Percentiles rank a stretch among this genome's conserved stretches.
Conservation (phyloP, 2,329 filamentous ascomycete species). For the Fonsecaea nubica region DNA sequence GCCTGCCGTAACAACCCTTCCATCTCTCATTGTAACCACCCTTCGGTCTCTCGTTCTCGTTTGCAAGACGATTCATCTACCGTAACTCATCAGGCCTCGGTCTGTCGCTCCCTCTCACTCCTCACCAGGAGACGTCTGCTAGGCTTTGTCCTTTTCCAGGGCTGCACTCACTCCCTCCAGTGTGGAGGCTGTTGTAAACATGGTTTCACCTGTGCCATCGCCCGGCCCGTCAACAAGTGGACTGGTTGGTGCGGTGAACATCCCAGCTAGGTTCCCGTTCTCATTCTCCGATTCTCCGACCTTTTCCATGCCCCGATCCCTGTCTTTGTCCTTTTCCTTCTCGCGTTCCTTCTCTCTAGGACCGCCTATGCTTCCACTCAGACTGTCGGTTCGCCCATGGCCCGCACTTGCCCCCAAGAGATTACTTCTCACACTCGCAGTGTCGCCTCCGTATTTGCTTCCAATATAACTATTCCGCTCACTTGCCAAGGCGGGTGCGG, state of each 20-base stretch:
- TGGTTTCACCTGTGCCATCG: conserved; percentile 14
- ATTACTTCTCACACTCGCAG: conserved; percentile 78
- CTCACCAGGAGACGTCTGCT: not conserved
- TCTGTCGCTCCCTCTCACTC: not conserved
- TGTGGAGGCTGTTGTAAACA: conserved; percentile 15
- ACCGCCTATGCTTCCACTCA: conserved; percentile 36
- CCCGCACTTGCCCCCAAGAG: conserved; percentile 68
- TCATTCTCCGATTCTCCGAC: conserved; percentile 12
- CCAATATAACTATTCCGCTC: conserved; percentile 84
- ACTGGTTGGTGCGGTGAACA: conserved; percentile 38
- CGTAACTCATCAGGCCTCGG: not conserved
- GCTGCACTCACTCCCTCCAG: conserved; percentile 22
- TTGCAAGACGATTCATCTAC: not conserved
- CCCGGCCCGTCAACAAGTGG: conserved; percentile 31
- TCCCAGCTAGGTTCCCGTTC: conserved; percentile 15
- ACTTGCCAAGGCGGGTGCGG: conserved; percentile 67
- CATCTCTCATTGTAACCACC: no score
- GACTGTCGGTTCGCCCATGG: conserved; percentile 39
- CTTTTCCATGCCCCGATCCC: conserved; percentile 22
- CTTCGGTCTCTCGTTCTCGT: not conserved
- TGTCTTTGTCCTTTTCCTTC: conserved; percentile 30
- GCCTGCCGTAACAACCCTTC: no score
- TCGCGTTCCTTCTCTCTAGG: conserved; percentile 22
- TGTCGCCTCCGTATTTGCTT: conserved; percentile 67
- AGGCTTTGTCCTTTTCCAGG: conserved; percentile 16